phyloP scores from a whole-genome alignment of 2,329 filamentous ascomycete species.

The Cladosporium sphaerospermum region DNA sequence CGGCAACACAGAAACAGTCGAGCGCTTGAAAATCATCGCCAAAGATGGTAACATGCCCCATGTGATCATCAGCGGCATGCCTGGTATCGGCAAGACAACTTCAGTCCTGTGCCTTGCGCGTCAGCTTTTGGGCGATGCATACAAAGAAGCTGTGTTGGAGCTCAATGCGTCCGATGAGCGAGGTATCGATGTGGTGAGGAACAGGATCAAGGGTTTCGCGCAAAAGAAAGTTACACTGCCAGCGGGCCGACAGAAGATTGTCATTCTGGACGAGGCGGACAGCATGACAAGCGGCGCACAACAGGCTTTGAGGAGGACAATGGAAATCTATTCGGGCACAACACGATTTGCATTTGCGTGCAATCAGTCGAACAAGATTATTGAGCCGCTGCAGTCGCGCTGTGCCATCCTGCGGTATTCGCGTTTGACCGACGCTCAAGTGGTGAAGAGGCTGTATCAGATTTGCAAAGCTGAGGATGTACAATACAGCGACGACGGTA shows the following conservation, averaged over 20 bases:
- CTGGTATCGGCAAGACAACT: slow-evolving; percentile 96
- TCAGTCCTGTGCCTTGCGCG: slow-evolving; percentile 88
- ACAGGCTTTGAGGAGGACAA: slow-evolving; percentile 87
- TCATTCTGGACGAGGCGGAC: slow-evolving; percentile 97
- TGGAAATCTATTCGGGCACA: slow-evolving; percentile 97
- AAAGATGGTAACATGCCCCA: slow-evolving; percentile 99
- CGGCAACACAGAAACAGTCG: slow-evolving; percentile 95
- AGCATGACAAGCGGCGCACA: slow-evolving; percentile 95
- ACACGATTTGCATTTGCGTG: slow-evolving; percentile 97
- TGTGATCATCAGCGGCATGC: slow-evolving; percentile 99
- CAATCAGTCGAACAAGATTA: slow-evolving; percentile 99
- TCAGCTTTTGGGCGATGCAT: slow-evolving; percentile 83
- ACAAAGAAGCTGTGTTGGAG: slow-evolving; percentile 96
- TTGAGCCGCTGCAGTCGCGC: slow-evolving; percentile 94
- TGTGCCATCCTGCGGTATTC: slow-evolving; percentile 95
- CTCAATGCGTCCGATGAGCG: slow-evolving; percentile 94
- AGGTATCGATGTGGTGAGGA: slow-evolving; percentile 94
- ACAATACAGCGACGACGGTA: slow-evolving; percentile 82
- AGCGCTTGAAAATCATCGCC: slow-evolving; percentile 94
- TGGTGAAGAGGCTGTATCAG: slow-evolving; percentile 84
- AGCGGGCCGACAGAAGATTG: slow-evolving; percentile 83
- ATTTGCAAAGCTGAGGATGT: slow-evolving; percentile 91
- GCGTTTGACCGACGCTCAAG: slow-evolving; percentile 83
- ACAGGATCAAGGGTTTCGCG: slow-evolving; percentile 95
- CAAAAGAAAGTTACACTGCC: slow-evolving; percentile 98